Evolutionary conservation across 495 filamentous ascomycete genomes (phyloP).

Genomic region (Penicillium antarcticum): DNA sequence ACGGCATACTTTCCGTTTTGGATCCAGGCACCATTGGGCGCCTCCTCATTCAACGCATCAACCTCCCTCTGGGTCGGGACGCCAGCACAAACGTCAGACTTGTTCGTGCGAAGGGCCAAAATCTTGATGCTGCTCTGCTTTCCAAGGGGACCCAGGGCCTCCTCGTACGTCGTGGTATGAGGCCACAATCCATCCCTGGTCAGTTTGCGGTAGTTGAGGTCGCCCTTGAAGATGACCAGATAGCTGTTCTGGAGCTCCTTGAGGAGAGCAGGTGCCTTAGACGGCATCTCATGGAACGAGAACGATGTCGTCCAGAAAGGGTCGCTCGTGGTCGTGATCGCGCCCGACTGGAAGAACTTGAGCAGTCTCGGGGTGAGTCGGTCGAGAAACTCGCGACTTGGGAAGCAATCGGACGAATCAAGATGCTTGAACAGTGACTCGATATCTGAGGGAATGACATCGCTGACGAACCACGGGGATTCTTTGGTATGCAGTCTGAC

Average conservation of each 20-base stretch:
- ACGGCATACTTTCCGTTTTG: constrained; percentile 90
- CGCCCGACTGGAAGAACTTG: constrained; percentile 61
- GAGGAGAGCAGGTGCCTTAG: constrained; percentile 51
- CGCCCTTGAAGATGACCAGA: constrained; percentile 83
- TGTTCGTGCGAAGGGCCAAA: constrained; percentile 76
- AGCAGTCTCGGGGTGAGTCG: constrained; percentile 70
- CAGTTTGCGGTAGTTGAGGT: constrained; percentile 83
- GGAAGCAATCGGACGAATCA: constrained; percentile 60
- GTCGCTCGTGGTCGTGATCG: constrained; percentile 66
- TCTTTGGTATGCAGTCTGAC: constrained; percentile 78
- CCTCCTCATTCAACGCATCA: constrained; percentile 63
- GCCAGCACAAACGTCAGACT: constrained; percentile 82
- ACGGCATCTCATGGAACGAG: constrained; percentile 73
- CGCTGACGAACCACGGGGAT: constrained; percentile 88
- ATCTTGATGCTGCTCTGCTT: constrained; percentile 65
- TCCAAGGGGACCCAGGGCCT: constrained; percentile 78
- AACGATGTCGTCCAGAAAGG: constrained; percentile 74
- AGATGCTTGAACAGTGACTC: constrained; percentile 62
- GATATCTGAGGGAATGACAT: constrained; percentile 76
- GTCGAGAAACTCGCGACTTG: constrained; percentile 51
- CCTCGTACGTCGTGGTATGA: constrained; percentile 67
- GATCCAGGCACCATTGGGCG: constrained; percentile 71
- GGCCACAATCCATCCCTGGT: constrained; percentile 76
- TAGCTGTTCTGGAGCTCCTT: constrained; percentile 71
- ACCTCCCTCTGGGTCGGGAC: constrained; percentile 61